A percentile compares a stretch with the other conserved stretches of the same genome.
phyloP scores from a whole-genome alignment of 306 rosid species.

The Prunus mume region DNA sequence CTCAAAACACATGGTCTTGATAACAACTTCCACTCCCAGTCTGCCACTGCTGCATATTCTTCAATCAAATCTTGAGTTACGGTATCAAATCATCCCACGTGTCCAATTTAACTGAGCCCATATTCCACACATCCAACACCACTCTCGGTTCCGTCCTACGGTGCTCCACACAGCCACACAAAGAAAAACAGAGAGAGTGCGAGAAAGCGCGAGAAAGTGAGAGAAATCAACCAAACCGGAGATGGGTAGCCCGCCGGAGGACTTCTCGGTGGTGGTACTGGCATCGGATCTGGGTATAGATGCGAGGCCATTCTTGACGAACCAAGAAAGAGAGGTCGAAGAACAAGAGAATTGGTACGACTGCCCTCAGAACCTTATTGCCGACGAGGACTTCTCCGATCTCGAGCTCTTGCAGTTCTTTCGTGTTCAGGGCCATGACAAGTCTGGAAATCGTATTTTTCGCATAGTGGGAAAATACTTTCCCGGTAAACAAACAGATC shows the following conservation, averaged over 20 bases:
- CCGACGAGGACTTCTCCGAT: conserved; percentile 94
- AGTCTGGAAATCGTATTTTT: conserved; percentile 50
- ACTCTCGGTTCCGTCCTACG: accelerated
- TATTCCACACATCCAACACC: background rate
- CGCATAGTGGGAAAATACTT: conserved; percentile 82
- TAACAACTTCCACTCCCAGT: background rate
- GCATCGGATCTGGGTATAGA: conserved; percentile 75
- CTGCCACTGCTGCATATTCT: background rate
- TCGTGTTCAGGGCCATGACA: conserved; percentile 67
- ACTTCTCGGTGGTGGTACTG: conserved; percentile 81
- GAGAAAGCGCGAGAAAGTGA: background rate
- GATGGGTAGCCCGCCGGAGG: conserved; percentile 66
- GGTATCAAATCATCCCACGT: background rate
- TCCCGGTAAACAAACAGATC: conserved; percentile 58
- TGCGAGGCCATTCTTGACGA: conserved; percentile 67
- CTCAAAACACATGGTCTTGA: background rate
- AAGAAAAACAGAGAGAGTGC: background rate
- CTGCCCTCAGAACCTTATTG: conserved; percentile 60
- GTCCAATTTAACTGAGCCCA: background rate
- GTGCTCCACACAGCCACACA: background rate
- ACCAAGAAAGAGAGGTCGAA: conserved; percentile 18
- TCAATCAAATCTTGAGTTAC: background rate
- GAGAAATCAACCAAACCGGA: conserved; percentile 2
- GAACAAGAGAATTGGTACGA: conserved; percentile 77
- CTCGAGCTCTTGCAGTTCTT: conserved; percentile 76